These are phyloP conservation scores for Paracoccidioides lutzii DNA, from an alignment of 2,329 filamentous ascomycete species.

Conservation along the genomic window DNA sequence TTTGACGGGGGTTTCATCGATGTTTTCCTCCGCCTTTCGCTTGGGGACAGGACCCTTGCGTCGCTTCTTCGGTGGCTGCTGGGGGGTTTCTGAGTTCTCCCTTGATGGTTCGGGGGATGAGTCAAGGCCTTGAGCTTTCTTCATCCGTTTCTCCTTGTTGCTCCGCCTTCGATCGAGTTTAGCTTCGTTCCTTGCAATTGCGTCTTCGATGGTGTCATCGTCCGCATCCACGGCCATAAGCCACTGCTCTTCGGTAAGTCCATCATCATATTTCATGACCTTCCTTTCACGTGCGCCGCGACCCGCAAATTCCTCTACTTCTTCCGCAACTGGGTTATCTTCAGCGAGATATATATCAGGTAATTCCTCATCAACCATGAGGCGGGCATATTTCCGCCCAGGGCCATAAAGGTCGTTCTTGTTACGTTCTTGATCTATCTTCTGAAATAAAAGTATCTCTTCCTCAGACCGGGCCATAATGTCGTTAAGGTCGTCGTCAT, in stretches of 20 bases:
- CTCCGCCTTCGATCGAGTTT: conserved; percentile 65
- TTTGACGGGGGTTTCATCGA: conserved; percentile 65
- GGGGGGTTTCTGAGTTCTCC: conserved; percentile 70
- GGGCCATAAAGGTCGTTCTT: conserved; percentile 60
- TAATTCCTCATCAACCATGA: conserved; percentile 77
- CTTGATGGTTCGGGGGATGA: conserved; percentile 67
- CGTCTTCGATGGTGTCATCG: conserved; percentile 85
- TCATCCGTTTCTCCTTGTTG: conserved; percentile 56
- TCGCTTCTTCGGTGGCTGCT: conserved; percentile 51
- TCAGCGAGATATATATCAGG: conserved; percentile 91
- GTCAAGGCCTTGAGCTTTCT: conserved; percentile 37
- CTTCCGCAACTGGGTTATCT: conserved; percentile 65
- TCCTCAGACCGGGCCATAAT: conserved; percentile 80
- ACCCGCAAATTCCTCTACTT: conserved; percentile 64
- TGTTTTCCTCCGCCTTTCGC: conserved; percentile 70
- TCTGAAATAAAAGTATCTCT: conserved; percentile 65
- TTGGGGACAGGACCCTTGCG: conserved; percentile 73
- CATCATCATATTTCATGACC: conserved; percentile 89
- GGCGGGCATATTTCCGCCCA: conserved; percentile 54
- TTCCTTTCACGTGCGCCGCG: conserved; percentile 92
- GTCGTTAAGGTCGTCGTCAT: conserved; percentile 92
- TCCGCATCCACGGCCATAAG: conserved; percentile 95
- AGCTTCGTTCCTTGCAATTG: conserved; percentile 78
- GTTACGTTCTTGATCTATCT: conserved; percentile 64
- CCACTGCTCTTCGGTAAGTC: conserved; percentile 97